Conservation (phyloP, 495 filamentous ascomycete species). For the Geoglossum glabrum region DNA sequence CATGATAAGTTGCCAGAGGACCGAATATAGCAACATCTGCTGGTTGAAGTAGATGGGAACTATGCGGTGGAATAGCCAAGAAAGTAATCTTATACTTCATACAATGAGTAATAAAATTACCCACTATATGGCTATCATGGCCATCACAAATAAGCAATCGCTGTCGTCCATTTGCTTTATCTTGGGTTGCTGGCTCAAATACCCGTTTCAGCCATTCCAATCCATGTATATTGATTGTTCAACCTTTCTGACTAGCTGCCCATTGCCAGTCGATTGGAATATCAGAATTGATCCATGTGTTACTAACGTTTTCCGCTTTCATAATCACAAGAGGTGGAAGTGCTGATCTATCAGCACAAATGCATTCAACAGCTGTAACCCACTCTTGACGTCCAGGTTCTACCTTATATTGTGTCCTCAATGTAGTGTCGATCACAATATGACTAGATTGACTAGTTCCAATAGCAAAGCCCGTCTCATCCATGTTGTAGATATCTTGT, state of each 20-base stretch:
- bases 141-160: slow-evolving; percentile 7
- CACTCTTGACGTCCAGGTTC: no score
- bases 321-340: no score
- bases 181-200: slow-evolving; percentile 8
- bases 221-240: slow-evolving; percentile 6
- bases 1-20: no score
- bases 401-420: no score
- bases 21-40: no score
- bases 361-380: no score
- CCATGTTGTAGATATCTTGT: no score
- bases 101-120: slow-evolving; percentile 2
- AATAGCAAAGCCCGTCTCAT: no score
- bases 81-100: slow-evolving; percentile 5
- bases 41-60: no score
- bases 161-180: slow-evolving; percentile 5
- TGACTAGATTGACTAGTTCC: no score
- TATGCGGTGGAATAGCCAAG: slow-evolving; percentile 4
- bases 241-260: slow-evolving; percentile 2
- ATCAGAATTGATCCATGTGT: background rate
- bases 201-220: slow-evolving; percentile 7
- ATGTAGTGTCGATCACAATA: no score
- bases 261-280: background rate
- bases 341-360: no score
- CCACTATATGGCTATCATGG: slow-evolving; percentile 3
- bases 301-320: background rate